Conservation (phyloP, 306 rosid species). For the Castanea crenata region DNA sequence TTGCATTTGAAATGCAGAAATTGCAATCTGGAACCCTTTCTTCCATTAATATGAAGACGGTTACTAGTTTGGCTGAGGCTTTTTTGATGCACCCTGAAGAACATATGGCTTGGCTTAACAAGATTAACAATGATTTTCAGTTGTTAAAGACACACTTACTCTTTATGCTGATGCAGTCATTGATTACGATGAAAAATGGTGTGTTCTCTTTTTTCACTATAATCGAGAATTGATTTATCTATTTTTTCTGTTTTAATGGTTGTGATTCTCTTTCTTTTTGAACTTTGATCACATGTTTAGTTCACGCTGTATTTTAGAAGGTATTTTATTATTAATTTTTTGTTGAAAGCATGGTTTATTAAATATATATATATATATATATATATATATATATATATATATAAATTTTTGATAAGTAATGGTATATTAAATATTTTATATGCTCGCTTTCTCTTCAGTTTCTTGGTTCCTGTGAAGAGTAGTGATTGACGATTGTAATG, state of each 20-base stretch:
- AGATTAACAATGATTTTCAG: slow-evolving; percentile 49
- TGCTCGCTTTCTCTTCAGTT: background rate
- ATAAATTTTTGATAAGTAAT: background rate
- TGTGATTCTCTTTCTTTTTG: background rate
- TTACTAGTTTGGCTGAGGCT: slow-evolving; percentile 61
- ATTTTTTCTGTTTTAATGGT: background rate
- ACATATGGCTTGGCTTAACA: slow-evolving; percentile 53
- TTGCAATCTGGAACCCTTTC: slow-evolving; percentile 40
- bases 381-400: background rate
- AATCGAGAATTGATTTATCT: background rate
- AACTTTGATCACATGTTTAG: background rate
- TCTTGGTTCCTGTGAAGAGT: too few species aligned
- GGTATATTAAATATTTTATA: background rate
- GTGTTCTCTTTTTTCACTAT: slow-evolving; percentile 15
- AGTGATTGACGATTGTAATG: too few species aligned
- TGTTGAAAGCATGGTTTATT: background rate
- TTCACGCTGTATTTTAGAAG: background rate
- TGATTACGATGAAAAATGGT: slow-evolving; percentile 42
- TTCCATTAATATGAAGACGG: slow-evolving; percentile 56
- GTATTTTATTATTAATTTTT: too few species aligned
- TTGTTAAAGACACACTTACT: slow-evolving; percentile 64
- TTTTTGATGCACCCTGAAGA: slow-evolving; percentile 51
- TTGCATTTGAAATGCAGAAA: slow-evolving; percentile 35
- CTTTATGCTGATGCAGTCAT: slow-evolving; percentile 62
- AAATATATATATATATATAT: too few species aligned